Percentiles rank a stretch among this genome's conserved stretches.
Evolutionary conservation across 148 eudicot species (phyloP).

Genomic region (Camellia sinensis): DNA sequence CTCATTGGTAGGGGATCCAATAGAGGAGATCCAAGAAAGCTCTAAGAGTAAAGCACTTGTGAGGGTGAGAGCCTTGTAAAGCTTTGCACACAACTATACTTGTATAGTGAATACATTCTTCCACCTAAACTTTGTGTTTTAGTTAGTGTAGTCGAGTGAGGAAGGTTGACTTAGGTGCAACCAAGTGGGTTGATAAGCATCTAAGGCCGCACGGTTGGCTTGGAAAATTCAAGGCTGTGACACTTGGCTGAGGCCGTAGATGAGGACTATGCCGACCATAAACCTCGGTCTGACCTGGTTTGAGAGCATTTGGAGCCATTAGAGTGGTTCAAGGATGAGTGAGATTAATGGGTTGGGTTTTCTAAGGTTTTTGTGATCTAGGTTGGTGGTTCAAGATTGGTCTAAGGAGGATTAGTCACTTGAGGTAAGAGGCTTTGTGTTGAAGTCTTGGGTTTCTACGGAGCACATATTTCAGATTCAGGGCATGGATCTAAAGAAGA

Average conservation of each 20-base stretch:
- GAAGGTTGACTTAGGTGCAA: too few species aligned
- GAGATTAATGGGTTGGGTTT: slow-evolving; percentile 2
- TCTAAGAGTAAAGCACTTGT: too few species aligned
- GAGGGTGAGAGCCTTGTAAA: too few species aligned
- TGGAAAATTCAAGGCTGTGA: too few species aligned
- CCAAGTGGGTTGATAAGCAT: too few species aligned
- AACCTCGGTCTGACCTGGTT: slow-evolving; percentile 33
- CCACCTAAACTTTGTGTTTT: too few species aligned
- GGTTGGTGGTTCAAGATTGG: neutral
- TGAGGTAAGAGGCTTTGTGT: neutral
- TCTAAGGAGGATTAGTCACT: neutral
- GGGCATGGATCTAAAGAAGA: neutral
- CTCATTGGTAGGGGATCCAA: too few species aligned
- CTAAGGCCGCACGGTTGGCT: too few species aligned
- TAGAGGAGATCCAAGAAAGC: too few species aligned
- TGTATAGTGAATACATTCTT: too few species aligned
- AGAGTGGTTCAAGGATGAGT: slow-evolving; percentile 30
- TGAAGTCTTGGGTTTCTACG: neutral
- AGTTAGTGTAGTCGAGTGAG: too few species aligned
- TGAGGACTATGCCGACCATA: slow-evolving; percentile 39
- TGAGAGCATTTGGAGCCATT: slow-evolving; percentile 37
- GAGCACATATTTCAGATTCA: slow-evolving; percentile 1
- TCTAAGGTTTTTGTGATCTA: neutral
- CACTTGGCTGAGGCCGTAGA: slow-evolving; percentile 47
- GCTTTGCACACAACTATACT: too few species aligned